Percentiles rank a stretch among this genome's conserved stretches.
These are phyloP conservation scores for Aspergillus funiculosus DNA, from an alignment of 495 filamentous ascomycete genomes.

Conservation along the genomic window DNA sequence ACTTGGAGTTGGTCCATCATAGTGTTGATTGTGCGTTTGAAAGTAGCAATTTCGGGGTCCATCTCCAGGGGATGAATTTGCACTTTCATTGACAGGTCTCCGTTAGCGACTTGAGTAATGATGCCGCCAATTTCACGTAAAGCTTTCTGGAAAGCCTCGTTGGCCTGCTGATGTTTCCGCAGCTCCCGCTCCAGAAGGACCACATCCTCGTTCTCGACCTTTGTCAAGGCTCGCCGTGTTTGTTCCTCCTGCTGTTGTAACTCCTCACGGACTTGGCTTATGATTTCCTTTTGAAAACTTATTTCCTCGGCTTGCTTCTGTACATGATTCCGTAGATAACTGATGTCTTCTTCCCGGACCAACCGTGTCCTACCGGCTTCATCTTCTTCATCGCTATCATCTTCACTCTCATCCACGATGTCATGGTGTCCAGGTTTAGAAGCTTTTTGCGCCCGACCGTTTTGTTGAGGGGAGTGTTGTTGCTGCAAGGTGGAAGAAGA, in stretches of 20 bases:
- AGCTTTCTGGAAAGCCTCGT: conserved; percentile 97
- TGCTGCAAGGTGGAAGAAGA: conserved; percentile 39
- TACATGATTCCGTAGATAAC: conserved; percentile 65
- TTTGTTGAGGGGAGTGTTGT: conserved; percentile 34
- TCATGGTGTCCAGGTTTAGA: conserved; percentile 25
- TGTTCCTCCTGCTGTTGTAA: conserved; percentile 57
- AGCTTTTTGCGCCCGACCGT: too few species aligned
- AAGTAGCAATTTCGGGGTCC: conserved; percentile 98
- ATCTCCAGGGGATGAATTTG: conserved; percentile 93
- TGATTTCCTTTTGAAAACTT: conserved; percentile 64
- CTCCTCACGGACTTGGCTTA: conserved; percentile 62
- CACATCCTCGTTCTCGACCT: conserved; percentile 60
- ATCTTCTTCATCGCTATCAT: conserved; percentile 41
- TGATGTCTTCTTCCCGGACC: conserved; percentile 64
- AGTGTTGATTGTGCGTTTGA: conserved; percentile 93
- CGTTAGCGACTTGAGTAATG: conserved; percentile 89
- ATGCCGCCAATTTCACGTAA: conserved; percentile 95
- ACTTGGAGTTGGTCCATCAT: conserved; percentile 99
- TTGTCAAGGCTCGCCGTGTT: conserved; percentile 49
- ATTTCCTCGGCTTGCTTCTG: conserved; percentile 75
- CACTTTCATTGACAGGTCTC: conserved; percentile 97
- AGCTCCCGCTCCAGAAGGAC: conserved; percentile 79
- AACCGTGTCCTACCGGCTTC: conserved; percentile 36
- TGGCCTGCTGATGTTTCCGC: conserved; percentile 94
- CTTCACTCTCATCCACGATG: conserved; percentile 30